A percentile compares a stretch with the other conserved stretches of the same genome.
Conservation (phyloP, 2,329 filamentous ascomycete genomes). For the Colletotrichum abscissum region DNA sequence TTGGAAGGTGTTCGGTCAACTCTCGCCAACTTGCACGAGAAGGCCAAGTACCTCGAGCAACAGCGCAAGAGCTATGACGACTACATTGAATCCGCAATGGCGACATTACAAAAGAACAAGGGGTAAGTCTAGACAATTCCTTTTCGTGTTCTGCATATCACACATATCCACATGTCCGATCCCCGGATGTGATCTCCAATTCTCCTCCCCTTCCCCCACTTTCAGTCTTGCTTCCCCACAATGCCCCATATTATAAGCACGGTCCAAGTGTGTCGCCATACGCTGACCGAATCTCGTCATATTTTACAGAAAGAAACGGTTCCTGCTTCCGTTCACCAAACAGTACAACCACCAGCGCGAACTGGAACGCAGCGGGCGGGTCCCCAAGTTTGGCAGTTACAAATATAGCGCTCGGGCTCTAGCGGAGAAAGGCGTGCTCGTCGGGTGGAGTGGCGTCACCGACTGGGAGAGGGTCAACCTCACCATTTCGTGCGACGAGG, state of each 20-base stretch:
- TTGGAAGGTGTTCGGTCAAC: slow-evolving; percentile 85
- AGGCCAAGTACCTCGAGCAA: slow-evolving; percentile 92
- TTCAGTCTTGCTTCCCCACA: too few species aligned
- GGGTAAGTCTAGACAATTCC: slow-evolving; percentile 63
- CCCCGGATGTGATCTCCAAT: slow-evolving; percentile 8
- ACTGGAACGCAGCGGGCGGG: slow-evolving; percentile 89
- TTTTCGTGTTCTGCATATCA: neutral
- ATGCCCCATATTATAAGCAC: slow-evolving; percentile 30
- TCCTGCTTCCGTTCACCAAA: slow-evolving; percentile 95
- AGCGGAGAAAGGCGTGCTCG: slow-evolving; percentile 92
- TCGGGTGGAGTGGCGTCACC: slow-evolving; percentile 87
- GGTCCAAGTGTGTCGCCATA: slow-evolving; percentile 23
- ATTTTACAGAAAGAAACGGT: slow-evolving; percentile 80
- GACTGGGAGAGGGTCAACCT: slow-evolving; percentile 95
- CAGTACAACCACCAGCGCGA: slow-evolving; percentile 99
- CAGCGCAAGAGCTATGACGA: slow-evolving; percentile 98
- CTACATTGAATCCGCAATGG: slow-evolving; percentile 98
- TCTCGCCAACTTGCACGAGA: slow-evolving; percentile 80
- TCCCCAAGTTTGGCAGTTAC: slow-evolving; percentile 95
- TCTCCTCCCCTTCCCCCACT: neutral
- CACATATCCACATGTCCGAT: neutral
- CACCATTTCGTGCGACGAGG: slow-evolving; percentile 93
- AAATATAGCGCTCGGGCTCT: slow-evolving; percentile 94
- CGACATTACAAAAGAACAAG: slow-evolving; percentile 96
- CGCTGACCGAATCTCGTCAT: slow-evolving; percentile 40